Percentiles rank a stretch among this genome's conserved stretches.
Conservation (phyloP, 1,139 yeast species). For the Sugiyamaella pinicola region DNA sequence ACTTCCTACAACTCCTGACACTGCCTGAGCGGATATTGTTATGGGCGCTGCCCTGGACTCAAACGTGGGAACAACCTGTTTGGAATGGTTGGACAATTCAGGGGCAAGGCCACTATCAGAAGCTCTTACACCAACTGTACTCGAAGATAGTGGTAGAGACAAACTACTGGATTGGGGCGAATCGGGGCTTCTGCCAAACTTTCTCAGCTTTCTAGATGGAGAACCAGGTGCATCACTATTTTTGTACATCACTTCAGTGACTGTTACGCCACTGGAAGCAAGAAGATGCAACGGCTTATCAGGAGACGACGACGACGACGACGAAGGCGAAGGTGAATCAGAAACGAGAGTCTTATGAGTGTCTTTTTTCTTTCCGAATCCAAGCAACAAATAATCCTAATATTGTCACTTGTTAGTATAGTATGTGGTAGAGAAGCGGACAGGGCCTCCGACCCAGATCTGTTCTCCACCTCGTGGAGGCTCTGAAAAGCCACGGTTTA, state of each 20-base stretch:
- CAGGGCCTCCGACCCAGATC: too few relatives aligned
- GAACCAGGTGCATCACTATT: background rate
- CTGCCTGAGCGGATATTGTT: constrained; percentile 1
- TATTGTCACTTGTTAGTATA: background rate
- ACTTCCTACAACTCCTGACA: background rate
- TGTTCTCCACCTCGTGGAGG: too few relatives aligned
- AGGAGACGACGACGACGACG: too few relatives aligned
- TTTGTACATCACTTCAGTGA: too few relatives aligned
- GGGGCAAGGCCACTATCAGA: too few relatives aligned
- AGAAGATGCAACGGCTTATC: too few relatives aligned
- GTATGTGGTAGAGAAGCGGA: too few relatives aligned
- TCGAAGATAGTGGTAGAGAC: background rate
- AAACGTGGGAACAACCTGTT: background rate
- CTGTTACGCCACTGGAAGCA: too few relatives aligned
- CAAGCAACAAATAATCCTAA: background rate
- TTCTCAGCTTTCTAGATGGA: background rate
- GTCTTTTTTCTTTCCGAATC: background rate
- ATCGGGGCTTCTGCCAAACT: background rate
- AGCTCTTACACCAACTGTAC: background rate
- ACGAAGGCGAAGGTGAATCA: background rate
- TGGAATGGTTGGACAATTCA: background rate
- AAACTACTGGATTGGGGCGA: background rate
- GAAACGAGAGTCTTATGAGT: background rate
- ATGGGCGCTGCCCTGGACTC: constrained; percentile 6
- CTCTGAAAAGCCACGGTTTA: too few relatives aligned